Conservation (phyloP, 2,329 filamentous ascomycete genomes). For the Diaporthe vexans region DNA sequence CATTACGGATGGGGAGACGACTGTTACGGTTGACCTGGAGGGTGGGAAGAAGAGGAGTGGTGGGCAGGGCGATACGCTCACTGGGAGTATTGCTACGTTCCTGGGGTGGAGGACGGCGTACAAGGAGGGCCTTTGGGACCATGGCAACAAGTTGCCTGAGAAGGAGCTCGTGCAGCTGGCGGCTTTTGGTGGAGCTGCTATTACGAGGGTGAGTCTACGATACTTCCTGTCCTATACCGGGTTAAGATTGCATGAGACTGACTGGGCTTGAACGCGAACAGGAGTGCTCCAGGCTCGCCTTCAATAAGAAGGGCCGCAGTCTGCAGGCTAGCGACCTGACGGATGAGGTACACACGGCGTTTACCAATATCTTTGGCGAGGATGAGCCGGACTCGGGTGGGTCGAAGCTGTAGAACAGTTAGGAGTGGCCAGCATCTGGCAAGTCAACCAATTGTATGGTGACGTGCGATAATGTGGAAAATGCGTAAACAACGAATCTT, state of each 20-base stretch:
- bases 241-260: background rate
- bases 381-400: conserved; percentile 59
- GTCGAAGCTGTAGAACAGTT: conserved; percentile 51
- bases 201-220: conserved; percentile 78
- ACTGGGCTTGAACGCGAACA: conserved; percentile 46
- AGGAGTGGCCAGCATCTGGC: background rate
- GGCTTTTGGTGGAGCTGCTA: conserved; percentile 87
- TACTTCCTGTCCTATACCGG: background rate
- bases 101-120: conserved; percentile 92
- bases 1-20: conserved; percentile 84
- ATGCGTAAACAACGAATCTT: no score
- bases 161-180: conserved; percentile 77
- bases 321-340: conserved; percentile 95
- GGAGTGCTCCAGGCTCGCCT: conserved; percentile 90
- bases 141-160: conserved; percentile 55
- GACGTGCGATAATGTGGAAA: background rate
- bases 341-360: conserved; percentile 87
- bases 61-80: conserved; percentile 95
- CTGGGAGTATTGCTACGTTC: conserved; percentile 89
- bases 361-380: conserved; percentile 84
- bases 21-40: conserved; percentile 80
- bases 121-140: conserved; percentile 83
- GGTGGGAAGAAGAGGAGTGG: conserved; percentile 92
- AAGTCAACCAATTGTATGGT: background rate
- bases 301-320: conserved; percentile 85